Base-by-base conservation (phyloP, 164 flowering plant species). In the Kalanchoe fedtschenkoi region DNA sequence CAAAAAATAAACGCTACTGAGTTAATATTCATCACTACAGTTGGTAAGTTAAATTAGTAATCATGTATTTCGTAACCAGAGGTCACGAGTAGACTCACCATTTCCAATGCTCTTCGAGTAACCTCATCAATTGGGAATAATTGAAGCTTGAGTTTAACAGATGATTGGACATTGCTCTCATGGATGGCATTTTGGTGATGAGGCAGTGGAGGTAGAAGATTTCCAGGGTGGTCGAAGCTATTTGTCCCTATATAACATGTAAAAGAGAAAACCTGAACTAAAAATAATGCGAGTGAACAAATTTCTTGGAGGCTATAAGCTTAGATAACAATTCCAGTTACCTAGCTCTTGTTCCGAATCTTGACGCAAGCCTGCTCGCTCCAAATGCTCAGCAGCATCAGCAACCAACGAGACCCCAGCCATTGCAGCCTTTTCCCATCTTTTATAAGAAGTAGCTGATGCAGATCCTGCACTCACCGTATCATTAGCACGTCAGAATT, bases 321-420 rank as follows among this genome's bases (percentile, higher is more conserved):
- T 21, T 6, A 13, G 54, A 21, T 22, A 47, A 47, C 54, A 47
- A 44, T 44, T 47, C 11, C 29, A 47, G 26, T 47, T 62, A 68
- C 67, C 70, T 56, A 69, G 77, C 22, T 70, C 79, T 55, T 60
- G 66, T 33, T 70, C 76, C 53, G 55, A 73, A 55, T 76, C 81
- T 44, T 72, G 80, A 54, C 72, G 68, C 37, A 53, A 65, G 30
- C 75, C 63, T 34, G 85, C 64, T 29, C 88, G 81, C 70, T 95
- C 99, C 80, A 95, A 74, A 75, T 90, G 97, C 79, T 87, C 99
- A 71, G 99, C 99, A 74, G 99, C 99, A 77, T 95, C 97, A 58
- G 97, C 97, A 71, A 90, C 99, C 77, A 95, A 81, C 34, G 89
- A 87, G 70, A 93, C 97, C 58, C 99, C 99, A 80, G 88, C 96